Evolutionary conservation across 2,329 filamentous ascomycete species (phyloP), one percentile per base, ranked within the genome.

Genomic region (Neoscytalidium dimidiatum): DNA sequence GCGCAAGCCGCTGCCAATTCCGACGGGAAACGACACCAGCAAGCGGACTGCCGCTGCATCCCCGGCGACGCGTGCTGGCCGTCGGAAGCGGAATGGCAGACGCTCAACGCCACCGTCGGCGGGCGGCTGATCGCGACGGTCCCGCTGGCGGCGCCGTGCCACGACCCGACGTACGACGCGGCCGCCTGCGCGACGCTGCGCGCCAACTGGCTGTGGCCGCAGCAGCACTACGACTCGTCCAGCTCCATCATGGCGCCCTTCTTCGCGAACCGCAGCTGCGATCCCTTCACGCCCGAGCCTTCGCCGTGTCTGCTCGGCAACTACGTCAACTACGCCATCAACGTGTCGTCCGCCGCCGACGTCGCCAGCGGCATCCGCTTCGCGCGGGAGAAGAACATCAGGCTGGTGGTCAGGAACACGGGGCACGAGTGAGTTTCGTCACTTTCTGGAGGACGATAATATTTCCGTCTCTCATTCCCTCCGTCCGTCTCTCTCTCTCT

Each of bases 51-150:
- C 74, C 86, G 84, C 71, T 76, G 82, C 2, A 81, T 80, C 49
- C 84, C 83, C 2, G 79, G 77, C 19, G 78, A 79, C 14, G 28
- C 71, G 9, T 71, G 71, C 51, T 87, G 85, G 85, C 85, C 85
- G 0, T 79, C 79, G 0, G 65, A 77, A 11, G 68, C 74, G 1
- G 73, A 73, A 14, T 87, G 85, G 85, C 64, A 69, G 9, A 68
- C 68, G 14, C 77, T 87, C 62, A 84, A 86, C 71, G 68, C 74
- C 11, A 79, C 80, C 2, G 71, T 81, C 26, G 73, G 71, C 13
- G 82, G 83, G 6, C 73, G 74, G 31, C 76, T 85, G 23, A 68
- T 85, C 62, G 61, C 61, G 3, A 75, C 84, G 28, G 38, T 73
- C 66, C 79, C 83, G 67, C 79, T 81, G 33, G 82, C 78, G 70